These are phyloP conservation scores for Eucalyptus sp. DNA, from an alignment of 345 rosid species.

Conservation along the genomic window DNA sequence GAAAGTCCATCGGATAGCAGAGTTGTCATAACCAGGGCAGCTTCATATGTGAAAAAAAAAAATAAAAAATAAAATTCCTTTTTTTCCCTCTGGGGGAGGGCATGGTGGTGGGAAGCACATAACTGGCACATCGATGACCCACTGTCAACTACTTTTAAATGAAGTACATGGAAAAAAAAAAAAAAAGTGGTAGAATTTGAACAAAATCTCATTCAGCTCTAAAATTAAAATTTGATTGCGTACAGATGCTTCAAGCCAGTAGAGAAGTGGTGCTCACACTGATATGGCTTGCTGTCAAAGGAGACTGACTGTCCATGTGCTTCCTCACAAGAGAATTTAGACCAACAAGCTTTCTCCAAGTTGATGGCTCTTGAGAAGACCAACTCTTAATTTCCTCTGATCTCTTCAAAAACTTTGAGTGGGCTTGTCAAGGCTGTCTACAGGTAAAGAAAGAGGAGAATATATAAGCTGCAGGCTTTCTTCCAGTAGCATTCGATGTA, in stretches of 20 bases:
- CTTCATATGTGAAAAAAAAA: too few relatives aligned
- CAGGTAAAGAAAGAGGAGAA: background rate
- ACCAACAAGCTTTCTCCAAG: constrained; percentile 4
- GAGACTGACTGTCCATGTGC: background rate
- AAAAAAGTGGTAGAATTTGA: background rate
- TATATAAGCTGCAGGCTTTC: constrained; percentile 3
- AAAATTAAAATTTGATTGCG: background rate
- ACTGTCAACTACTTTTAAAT: background rate
- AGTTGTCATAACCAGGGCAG: background rate
- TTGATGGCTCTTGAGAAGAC: constrained; percentile 6
- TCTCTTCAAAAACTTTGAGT: constrained; percentile 24
- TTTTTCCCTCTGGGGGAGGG: background rate
- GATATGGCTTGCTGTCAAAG: background rate
- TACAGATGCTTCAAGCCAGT: background rate
- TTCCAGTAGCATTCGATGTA: background rate
- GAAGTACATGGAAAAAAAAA: background rate
- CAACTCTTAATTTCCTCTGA: background rate
- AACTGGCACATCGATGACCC: background rate
- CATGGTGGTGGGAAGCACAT: accelerated
- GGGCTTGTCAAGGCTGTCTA: constrained; percentile 20
- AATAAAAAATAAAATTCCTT: too few relatives aligned
- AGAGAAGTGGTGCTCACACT: background rate
- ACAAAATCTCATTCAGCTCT: background rate
- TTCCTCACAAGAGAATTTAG: background rate
- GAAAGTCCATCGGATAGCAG: background rate